Conservation (phyloP, 202 grass and related monocot genomes). For the Setaria viridis region DNA sequence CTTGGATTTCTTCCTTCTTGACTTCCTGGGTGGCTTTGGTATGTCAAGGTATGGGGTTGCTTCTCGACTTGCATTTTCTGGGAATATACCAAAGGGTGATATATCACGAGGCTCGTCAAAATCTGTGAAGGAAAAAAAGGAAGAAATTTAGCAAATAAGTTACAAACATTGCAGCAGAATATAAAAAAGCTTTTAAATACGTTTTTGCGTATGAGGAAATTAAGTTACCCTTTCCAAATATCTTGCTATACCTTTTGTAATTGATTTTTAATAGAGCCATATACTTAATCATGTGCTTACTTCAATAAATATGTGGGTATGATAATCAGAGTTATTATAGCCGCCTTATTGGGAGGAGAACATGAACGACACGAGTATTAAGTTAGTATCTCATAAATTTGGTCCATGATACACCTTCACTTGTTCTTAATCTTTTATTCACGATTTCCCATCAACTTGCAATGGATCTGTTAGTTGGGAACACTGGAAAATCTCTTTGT, state of each 20-base stretch:
- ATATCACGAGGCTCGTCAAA: slow-evolving; percentile 76
- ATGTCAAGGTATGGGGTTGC: slow-evolving; percentile 55
- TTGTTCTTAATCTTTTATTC: neutral
- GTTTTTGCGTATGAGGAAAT: neutral
- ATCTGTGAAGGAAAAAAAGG: slow-evolving; percentile 51
- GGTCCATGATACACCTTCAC: neutral
- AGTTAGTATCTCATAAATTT: neutral
- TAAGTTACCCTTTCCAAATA: neutral
- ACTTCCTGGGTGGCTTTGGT: slow-evolving; percentile 76
- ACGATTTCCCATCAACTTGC: neutral
- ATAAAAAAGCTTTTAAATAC: neutral
- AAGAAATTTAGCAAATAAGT: neutral
- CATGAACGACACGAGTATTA: neutral
- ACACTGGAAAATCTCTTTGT: neutral
- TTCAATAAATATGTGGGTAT: neutral
- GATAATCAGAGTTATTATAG: neutral
- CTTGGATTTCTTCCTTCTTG: slow-evolving; percentile 63
- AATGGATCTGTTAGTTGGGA: neutral
- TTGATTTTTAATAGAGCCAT: neutral
- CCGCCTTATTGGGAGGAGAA: neutral
- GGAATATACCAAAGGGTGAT: slow-evolving; percentile 63
- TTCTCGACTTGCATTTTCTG: slow-evolving; percentile 44
- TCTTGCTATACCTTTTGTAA: neutral
- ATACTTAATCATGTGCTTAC: neutral
- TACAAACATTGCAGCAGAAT: neutral